These are phyloP conservation scores for Rhizomucor pusillus DNA, from an alignment of 371 early-diverging fungal species.

Conservation along the genomic window DNA sequence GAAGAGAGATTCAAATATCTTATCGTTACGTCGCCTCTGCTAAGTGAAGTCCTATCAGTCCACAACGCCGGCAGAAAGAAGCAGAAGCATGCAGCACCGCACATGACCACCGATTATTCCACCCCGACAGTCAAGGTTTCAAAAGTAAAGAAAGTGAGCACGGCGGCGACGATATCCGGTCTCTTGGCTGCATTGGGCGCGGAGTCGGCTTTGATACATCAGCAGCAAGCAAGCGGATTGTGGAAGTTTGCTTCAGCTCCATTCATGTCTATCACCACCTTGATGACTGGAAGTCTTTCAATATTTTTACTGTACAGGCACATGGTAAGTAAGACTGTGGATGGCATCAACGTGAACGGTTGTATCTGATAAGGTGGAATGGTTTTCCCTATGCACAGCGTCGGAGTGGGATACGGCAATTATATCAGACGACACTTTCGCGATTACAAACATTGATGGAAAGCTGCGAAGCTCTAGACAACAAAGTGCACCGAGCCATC, in stretches of 20 bases:
- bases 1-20: constrained; percentile 68
- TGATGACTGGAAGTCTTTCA: constrained; percentile 29
- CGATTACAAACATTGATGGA: constrained; percentile 48
- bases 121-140: constrained; percentile 8
- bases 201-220: constrained; percentile 9
- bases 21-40: constrained; percentile 60
- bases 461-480: constrained; percentile 53
- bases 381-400: constrained; percentile 28
- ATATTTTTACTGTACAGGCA: constrained; percentile 39
- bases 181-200: constrained; percentile 14
- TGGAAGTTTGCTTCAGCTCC: constrained; percentile 6
- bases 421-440: constrained; percentile 50
- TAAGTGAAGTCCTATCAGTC: constrained; percentile 48
- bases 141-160: constrained; percentile 10
- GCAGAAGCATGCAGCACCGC: constrained; percentile 20
- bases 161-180: constrained; percentile 13
- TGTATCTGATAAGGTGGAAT: background rate
- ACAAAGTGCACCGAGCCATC: constrained; percentile 57
- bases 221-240: background rate
- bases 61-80: constrained; percentile 39
- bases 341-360: background rate
- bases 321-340: constrained; percentile 22
- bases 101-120: constrained; percentile 12
- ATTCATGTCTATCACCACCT: constrained; percentile 17
- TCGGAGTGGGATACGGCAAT: constrained; percentile 46